phyloP scores from a whole-genome alignment of 257 asterid species.

The Petunia axillaris region DNA sequence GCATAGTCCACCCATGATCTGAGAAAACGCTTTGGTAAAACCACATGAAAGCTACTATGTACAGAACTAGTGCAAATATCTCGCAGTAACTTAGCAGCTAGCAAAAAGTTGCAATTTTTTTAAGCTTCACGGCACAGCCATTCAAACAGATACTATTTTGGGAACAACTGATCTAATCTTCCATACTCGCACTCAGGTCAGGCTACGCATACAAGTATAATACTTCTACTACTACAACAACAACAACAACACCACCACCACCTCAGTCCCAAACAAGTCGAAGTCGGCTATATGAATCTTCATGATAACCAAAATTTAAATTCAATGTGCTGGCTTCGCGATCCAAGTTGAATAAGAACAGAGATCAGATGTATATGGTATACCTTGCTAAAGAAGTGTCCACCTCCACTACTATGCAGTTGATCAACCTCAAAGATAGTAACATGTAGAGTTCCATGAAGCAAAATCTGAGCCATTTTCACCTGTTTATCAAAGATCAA shows the following conservation, averaged over 20 bases:
- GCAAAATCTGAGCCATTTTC: slow-evolving; percentile 43
- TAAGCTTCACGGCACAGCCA: slow-evolving; percentile 3
- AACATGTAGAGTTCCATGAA: slow-evolving; percentile 56
- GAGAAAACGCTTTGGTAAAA: background rate
- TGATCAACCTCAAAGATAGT: slow-evolving; percentile 49
- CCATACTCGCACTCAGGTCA: background rate
- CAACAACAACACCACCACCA: too few species aligned
- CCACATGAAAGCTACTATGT: background rate
- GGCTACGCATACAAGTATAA: background rate
- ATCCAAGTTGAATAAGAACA: slow-evolving; percentile 16
- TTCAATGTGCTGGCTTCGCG: background rate
- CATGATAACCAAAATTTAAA: background rate
- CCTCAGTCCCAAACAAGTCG: too few species aligned
- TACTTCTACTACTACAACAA: too few species aligned
- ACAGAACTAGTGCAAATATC: background rate
- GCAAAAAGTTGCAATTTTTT: background rate
- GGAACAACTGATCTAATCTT: slow-evolving; percentile 5
- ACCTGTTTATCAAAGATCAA: too few species aligned
- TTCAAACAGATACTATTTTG: background rate
- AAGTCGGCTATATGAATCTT: too few species aligned
- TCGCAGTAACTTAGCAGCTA: background rate
- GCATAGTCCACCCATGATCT: background rate
- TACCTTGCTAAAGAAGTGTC: slow-evolving; percentile 43
- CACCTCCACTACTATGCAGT: slow-evolving; percentile 35
- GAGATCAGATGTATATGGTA: background rate